Percentiles rank a stretch among this genome's conserved stretches.
Conservation (phyloP, 495 filamentous ascomycete genomes). For the Tuber umbilicatum region DNA sequence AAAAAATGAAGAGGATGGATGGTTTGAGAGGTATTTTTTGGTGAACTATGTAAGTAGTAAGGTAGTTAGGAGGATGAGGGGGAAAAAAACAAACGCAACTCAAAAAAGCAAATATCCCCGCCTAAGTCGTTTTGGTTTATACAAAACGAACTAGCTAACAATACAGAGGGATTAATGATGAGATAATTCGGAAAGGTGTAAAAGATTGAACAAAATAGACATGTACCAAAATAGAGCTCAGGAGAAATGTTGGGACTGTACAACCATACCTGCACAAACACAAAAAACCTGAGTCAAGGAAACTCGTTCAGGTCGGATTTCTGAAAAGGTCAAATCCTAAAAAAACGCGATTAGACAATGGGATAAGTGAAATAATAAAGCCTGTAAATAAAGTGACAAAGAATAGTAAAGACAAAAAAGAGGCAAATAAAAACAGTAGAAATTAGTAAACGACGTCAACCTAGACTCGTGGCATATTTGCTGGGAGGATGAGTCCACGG, state of each 20-base stretch:
- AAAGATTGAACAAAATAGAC: background rate
- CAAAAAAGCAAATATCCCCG: conserved; percentile 2
- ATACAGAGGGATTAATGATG: conserved; percentile 4
- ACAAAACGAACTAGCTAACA: conserved; percentile 4
- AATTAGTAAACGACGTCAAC: background rate
- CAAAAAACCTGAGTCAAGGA: background rate
- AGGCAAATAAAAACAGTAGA: background rate
- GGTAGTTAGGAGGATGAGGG: background rate
- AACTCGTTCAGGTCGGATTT: background rate
- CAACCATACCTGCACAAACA: background rate
- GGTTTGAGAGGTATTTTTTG: background rate
- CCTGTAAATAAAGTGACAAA: conserved; percentile 2
- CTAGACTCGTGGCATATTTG: background rate
- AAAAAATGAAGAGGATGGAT: conserved; percentile 1
- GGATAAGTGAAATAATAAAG: background rate
- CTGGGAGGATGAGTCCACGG: background rate
- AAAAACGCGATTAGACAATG: background rate
- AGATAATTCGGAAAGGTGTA: background rate
- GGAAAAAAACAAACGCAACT: background rate
- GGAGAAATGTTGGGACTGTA: background rate
- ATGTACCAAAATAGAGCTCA: background rate
- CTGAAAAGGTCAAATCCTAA: background rate
- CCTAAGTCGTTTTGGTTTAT: background rate
- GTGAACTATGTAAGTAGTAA: background rate
- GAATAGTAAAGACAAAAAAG: conserved; percentile 4